Conservation (phyloP, 495 filamentous ascomycete genomes). For the Aspergillus leporis region DNA sequence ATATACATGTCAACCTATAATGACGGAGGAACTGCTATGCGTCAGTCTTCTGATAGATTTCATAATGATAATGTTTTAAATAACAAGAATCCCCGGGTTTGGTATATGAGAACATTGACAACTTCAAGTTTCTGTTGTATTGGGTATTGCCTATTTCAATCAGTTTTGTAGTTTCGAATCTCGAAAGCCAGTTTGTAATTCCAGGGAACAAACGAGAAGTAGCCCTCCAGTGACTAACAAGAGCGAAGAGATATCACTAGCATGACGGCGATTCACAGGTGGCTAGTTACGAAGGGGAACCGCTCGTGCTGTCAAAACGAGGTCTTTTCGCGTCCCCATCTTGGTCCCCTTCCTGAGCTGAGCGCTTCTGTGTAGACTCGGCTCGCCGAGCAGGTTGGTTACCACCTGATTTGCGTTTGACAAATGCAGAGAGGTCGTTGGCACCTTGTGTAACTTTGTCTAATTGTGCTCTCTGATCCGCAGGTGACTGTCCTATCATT, state of each 20-base stretch:
- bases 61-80: not conserved
- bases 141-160: not conserved
- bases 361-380: constrained; percentile 26
- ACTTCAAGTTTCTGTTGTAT: not conserved
- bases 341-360: constrained; percentile 25
- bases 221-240: not conserved
- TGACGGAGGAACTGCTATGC: not conserved
- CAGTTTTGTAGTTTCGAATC: not conserved
- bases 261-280: not conserved
- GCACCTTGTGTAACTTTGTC: constrained; percentile 79
- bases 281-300: not conserved
- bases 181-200: not conserved
- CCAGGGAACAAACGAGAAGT: not conserved
- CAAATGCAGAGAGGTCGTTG: constrained; percentile 82
- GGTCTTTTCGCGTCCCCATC: constrained; percentile 34
- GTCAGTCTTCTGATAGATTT: not conserved
- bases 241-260: not conserved
- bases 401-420: constrained; percentile 63
- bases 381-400: constrained; percentile 18
- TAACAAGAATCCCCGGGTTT: not conserved
- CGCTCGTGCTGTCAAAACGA: constrained; percentile 22
- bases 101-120: not conserved
- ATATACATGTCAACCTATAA: not conserved
- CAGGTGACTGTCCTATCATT: constrained; percentile 65
- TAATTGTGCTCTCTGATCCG: constrained; percentile 62